phyloP scores from a whole-genome alignment of 2,329 filamentous ascomycete species.

The Beauveria rudraprayagi region DNA sequence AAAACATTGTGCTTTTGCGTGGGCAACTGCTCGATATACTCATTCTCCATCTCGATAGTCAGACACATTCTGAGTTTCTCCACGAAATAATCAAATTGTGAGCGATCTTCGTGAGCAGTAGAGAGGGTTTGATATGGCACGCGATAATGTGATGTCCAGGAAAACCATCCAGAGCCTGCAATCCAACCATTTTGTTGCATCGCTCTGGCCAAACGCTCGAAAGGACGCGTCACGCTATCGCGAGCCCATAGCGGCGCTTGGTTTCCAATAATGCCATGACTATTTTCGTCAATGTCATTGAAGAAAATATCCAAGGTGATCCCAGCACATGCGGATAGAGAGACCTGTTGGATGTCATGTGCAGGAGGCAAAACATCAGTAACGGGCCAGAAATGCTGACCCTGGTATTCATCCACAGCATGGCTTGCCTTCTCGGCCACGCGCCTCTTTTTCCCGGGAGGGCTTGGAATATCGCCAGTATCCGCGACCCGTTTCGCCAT shows the following conservation, averaged over 20 bases:
- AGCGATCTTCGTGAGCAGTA: background rate
- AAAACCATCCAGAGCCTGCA: slow-evolving; percentile 1
- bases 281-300: background rate
- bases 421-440: background rate
- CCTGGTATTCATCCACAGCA: background rate
- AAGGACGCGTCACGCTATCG: background rate
- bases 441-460: slow-evolving; percentile 17
- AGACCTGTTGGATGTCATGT: background rate
- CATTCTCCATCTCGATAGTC: background rate
- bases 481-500: slow-evolving; percentile 25
- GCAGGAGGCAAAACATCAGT: background rate
- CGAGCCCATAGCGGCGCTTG: background rate
- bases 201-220: background rate
- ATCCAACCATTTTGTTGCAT: slow-evolving; percentile 5
- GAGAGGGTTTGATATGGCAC: background rate
- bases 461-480: slow-evolving; percentile 14
- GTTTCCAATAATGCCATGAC: background rate
- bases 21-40: background rate
- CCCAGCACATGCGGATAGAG: background rate
- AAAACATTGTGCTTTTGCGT: background rate
- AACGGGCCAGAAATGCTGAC: background rate
- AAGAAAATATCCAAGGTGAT: slow-evolving; percentile 2
- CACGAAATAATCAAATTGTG: background rate
- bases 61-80: background rate
- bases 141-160: background rate